Conservation (phyloP, 1,284 basidiomycete genomes). For the Cystodermella granulosa region DNA sequence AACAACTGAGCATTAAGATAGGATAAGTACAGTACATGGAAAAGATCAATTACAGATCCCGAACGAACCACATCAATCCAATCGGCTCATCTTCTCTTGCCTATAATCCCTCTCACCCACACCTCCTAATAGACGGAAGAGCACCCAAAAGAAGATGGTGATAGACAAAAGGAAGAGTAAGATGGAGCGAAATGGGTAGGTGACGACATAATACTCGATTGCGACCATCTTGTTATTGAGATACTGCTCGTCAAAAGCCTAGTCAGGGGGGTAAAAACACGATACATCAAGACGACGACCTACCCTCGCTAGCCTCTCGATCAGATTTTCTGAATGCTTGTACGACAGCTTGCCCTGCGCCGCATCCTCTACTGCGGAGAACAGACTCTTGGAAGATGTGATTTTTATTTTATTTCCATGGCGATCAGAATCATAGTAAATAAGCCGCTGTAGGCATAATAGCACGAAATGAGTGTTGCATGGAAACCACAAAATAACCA, state of each 20-base stretch:
- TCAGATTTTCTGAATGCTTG: conserved; percentile 64
- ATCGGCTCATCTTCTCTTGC: too few species aligned
- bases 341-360: conserved; percentile 51
- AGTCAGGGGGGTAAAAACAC: neutral
- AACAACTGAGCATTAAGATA: too few species aligned
- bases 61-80: too few species aligned
- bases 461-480: conserved; percentile 18
- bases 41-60: neutral
- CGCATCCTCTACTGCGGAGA: conserved; percentile 67
- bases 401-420: conserved; percentile 53
- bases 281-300: conserved; percentile 22
- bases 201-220: conserved; percentile 44
- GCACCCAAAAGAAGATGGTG: conserved; percentile 26
- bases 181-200: conserved; percentile 37
- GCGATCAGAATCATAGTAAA: conserved; percentile 63
- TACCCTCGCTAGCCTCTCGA: conserved; percentile 67
- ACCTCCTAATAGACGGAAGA: conserved; percentile 26
- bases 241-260: conserved; percentile 36
- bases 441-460: conserved; percentile 46
- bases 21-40: neutral
- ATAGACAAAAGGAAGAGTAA: conserved; percentile 28
- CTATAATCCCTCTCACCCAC: too few species aligned
- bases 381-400: conserved; percentile 52
- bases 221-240: conserved; percentile 48
- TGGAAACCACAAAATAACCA: conserved; percentile 2